Evolutionary conservation across 78 protist genomes (phyloP).

Genomic region (Emiliania huxleyi): DNA sequence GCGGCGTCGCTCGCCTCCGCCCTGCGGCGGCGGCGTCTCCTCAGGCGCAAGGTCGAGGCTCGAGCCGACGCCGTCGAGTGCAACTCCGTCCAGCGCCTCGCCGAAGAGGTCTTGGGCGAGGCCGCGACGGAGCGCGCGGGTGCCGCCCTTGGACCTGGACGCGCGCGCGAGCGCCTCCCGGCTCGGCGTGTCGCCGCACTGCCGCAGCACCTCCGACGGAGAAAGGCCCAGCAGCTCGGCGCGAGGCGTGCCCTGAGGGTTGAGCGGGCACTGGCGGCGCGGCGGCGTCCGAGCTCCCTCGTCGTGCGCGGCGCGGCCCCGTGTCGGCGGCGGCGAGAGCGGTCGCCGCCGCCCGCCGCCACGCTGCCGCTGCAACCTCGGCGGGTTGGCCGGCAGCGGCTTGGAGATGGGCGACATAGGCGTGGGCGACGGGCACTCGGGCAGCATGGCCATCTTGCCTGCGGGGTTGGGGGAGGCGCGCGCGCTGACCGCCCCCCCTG

Average conservation of each 20-base stretch:
- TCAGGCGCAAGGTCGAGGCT: no score
- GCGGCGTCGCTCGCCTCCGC: no score
- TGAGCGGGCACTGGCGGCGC: not conserved
- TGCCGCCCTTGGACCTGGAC: no score
- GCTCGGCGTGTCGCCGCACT: not conserved
- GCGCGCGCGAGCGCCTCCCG: no score
- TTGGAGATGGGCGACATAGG: not conserved
- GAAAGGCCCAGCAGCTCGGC: not conserved
- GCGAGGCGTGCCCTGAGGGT: not conserved
- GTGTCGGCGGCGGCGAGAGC: not conserved
- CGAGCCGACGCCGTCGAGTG: no score
- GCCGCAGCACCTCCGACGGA: not conserved
- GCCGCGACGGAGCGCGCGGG: no score
- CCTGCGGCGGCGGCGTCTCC: no score
- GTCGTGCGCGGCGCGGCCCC: not conserved
- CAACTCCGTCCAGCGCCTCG: no score
- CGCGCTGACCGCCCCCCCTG: not conserved
- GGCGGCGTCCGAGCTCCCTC: not conserved
- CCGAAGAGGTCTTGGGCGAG: no score
- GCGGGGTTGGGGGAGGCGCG: not conserved
- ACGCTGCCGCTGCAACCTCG: not conserved
- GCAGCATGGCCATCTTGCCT: not conserved
- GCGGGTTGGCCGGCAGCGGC: not conserved
- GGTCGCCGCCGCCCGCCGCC: not conserved
- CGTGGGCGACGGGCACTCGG: not conserved